Base-by-base conservation (phyloP, 2,329 filamentous ascomycete species). In the Davidsoniella neocaledoniae region DNA sequence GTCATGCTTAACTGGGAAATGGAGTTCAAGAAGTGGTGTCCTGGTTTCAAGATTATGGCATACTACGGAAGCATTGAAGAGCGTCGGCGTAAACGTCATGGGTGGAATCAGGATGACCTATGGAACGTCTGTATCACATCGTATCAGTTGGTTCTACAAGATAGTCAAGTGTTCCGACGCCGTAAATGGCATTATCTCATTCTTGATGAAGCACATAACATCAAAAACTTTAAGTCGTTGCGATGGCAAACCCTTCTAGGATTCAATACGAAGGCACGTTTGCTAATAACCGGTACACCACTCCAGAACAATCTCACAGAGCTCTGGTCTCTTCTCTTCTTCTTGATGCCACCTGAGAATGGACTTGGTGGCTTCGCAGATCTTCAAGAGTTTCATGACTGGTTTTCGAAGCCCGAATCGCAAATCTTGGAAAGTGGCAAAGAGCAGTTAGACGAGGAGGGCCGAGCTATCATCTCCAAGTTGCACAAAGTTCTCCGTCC, bases 1-100 rank as follows among this genome's bases (percentile, higher is more conserved):
- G 93, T 98, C 45, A 95, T 98, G 74, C 77, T 98, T 56, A 98
- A 98, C 61, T 98, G 91, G 91, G 93, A 98, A 63, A 96, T 96
- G 83, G 91, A 98, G 65, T 98, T 98, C 73, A 96, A 96, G 61
- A 98, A 98, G 63, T 98, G 90, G 78, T 86, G 88, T 51, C 91
- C 93, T 2, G 90, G 91, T 0, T 98, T 98, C 71, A 96, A 95
- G 62, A 94, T 98, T 50, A 71, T 98, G 53, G 91, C 88, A 0
- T 98, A 98, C 66, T 98, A 96, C 61, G 91, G 93, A 41, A 86
- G 82, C 40, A 83, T 88, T 58, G 87, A 95, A 56, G 91, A 98
- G 65, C 81, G 91, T 43, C 88, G 86, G 62, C 74, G 81, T 56
- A 96, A 96, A 64, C 82, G 93, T 25, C 79, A 83, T 59, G 90